Base-by-base conservation (phyloP, 2,329 filamentous ascomycete species). In the Aureobasidium subglaciale region DNA sequence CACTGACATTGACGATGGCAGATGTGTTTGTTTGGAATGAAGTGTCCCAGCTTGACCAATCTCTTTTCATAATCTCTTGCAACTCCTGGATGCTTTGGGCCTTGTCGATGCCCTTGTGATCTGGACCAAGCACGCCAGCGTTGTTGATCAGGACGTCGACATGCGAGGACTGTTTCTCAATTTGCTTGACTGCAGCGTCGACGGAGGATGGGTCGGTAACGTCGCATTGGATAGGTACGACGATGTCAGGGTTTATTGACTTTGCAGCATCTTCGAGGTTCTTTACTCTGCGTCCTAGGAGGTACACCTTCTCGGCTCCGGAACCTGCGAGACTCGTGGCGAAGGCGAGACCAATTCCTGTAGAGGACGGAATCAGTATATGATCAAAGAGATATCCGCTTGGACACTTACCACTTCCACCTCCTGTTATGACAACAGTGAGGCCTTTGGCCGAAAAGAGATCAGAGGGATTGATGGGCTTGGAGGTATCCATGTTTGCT, bases 71-170 rank as follows among this genome's bases (percentile, higher is more conserved):
- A 20, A 67, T 63, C 2, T 76, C 69, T 8, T 71, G 68, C 22
- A 81, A 58, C 11, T 77, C 66, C 1, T 67, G 57, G 16, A 80
- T 72, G n/a, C 66, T 67, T 30, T 68, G 63, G n/a, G 74, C 73
- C 49, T 70, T 64, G 64, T 73, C 70, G 25, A 76, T 66, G 34
- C 68, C 67, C 5, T 60, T 67, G 32, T 69, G 72, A 49, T 71
- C 63, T 0, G 78, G 76, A 0, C 77, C 74, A 4, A 65, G 27
- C 29, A 60, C 38, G 32, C 59, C 59, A 18, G 65, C 62, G 48
- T 68, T 62, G 35, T 66, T 64, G 62, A 80, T 70, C 0, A 80
- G 67, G 22, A 80, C 70, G 61, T 81, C 77, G 56, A 81, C 72
- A 60, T 77, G 71, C 38, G 72, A 74, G 3, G 63, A 63, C 24